Conservation (phyloP, 495 filamentous ascomycete genomes). For the Aspergillus kassunensis region DNA sequence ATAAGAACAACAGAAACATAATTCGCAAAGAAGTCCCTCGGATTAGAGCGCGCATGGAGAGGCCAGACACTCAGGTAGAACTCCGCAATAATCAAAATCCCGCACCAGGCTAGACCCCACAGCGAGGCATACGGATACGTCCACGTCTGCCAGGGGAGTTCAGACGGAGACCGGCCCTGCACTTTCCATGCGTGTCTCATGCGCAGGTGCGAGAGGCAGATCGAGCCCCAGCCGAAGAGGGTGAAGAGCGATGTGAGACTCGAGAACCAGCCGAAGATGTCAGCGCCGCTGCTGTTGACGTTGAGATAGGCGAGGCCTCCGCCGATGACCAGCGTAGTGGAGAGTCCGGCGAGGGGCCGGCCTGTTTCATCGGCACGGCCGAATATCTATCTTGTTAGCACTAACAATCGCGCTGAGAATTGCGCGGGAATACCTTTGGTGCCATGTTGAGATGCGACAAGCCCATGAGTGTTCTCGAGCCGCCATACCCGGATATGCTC, state of each 20-base stretch:
- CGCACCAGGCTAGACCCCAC: slow-evolving; percentile 26
- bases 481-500: slow-evolving; percentile 56
- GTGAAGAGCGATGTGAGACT: slow-evolving; percentile 52
- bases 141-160: slow-evolving; percentile 61
- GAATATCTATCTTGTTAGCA: slow-evolving; percentile 39
- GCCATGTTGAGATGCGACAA: slow-evolving; percentile 52
- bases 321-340: slow-evolving; percentile 41
- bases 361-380: slow-evolving; percentile 48
- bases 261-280: slow-evolving; percentile 59
- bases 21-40: slow-evolving; percentile 29
- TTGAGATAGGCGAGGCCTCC: slow-evolving; percentile 48
- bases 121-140: slow-evolving; percentile 23
- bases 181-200: slow-evolving; percentile 62
- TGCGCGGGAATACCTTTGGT: slow-evolving; percentile 44
- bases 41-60: slow-evolving; percentile 12
- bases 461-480: slow-evolving; percentile 54
- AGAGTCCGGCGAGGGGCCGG: slow-evolving; percentile 43
- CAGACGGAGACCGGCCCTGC: slow-evolving; percentile 57
- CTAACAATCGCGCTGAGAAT: too few species aligned
- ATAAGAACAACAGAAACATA: slow-evolving; percentile 24
- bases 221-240: slow-evolving; percentile 55
- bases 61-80: slow-evolving; percentile 29
- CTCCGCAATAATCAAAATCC: slow-evolving; percentile 23
- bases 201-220: slow-evolving; percentile 52
- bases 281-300: slow-evolving; percentile 37